Evolutionary conservation across 2,329 filamentous ascomycete genomes (phyloP), one percentile per base, ranked within the genome.

Genomic region (Aspergillus sp.): DNA sequence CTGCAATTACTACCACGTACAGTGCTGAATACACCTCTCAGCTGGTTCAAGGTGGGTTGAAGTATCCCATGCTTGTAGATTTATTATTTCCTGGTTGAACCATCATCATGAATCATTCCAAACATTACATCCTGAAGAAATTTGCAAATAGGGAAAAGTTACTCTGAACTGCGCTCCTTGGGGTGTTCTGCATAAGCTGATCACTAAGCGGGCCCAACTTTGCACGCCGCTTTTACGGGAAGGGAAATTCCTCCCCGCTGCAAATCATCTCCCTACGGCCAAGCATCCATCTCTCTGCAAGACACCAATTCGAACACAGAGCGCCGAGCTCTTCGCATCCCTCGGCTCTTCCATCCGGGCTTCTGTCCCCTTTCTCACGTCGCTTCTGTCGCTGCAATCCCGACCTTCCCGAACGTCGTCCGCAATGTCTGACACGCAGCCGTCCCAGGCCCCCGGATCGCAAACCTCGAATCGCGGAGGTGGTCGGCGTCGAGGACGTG

Each of bases 401-500:
- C 26, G 26, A 30, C 51, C 46, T 48, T 46, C 49, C 49, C 20
- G 35, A 47, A 45, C 45, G 14, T 32, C 49, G 36, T 38, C 50
- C 51, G 44, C 53, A 51, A 70, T 70, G 68, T 61, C 67, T 59
- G 68, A 70, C 41, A 59, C 59, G 50, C 61, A 63, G 47, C 54
- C 63, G 20, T 45, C 64, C 36, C 59, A 49, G 40, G 51, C 59
- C 50, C 38, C 63, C 47, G 60, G 57, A 48, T 63, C 65, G 51
- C 63, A 66, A 63, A 56, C 74, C 49, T 72, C 77, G 57, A 76
- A 73, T 54, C 67, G 16, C 40, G 40, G 40, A 4, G 16, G 75
- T 58, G 70, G 74, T 61, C 64, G 65, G 56, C 68, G 67, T 53
- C 70, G 73, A 49, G 70, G 75, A 50, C 71, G 73, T 40, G 65